Evolutionary conservation across 495 filamentous ascomycete genomes (phyloP), one percentile per base, ranked within the genome.

Genomic region (Hypoxylon subgilvum): DNA sequence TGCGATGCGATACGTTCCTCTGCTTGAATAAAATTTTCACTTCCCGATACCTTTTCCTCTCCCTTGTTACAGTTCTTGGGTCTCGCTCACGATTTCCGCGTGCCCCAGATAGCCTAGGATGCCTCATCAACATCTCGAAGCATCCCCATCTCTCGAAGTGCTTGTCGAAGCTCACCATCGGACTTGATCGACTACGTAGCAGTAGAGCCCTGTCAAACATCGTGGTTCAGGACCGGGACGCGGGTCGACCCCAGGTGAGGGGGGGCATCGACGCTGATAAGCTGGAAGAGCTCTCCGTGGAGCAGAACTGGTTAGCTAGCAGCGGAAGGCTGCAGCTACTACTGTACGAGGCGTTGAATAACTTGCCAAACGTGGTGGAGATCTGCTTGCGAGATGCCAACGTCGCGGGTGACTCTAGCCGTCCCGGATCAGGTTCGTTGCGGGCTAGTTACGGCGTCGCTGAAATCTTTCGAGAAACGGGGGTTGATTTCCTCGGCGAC

Each of bases 371-470:
- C 39, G 39, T 78, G 14, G 56, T 69, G 4, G 72, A 70, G 13
- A 41, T 78, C 2, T 68, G 65, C 30, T 35, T 78, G 34, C 69
- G 73, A 31, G 73, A 78, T 48, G 65, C 61, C 51, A 62, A 63
- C 28, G 57, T 55, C 19, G 28, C 13, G 14, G 54, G 45, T 27
- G 14, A 28, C n/a, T 40, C 16, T 6, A 12, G 9, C 10, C 60
- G 65, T 0, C 52, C 52, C 6, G 65, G 39, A 7, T 49, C 53
- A 4, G 43, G 14, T 25, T n/a, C 17, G 19, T 14, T 30, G 4
- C n/a, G 49, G 17, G 56, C 55, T 4, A 68, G 65, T 48, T 65
- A 68, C 28, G 65, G 65, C 5, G 30, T 22, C 16, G 49, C 52
- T 6, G 35, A 46, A 9, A 27, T 65, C 28, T 21, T 25, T 13